Evolutionary conservation across 805 yeast species (phyloP).

Genomic region (Yarrowia hollandica): DNA sequence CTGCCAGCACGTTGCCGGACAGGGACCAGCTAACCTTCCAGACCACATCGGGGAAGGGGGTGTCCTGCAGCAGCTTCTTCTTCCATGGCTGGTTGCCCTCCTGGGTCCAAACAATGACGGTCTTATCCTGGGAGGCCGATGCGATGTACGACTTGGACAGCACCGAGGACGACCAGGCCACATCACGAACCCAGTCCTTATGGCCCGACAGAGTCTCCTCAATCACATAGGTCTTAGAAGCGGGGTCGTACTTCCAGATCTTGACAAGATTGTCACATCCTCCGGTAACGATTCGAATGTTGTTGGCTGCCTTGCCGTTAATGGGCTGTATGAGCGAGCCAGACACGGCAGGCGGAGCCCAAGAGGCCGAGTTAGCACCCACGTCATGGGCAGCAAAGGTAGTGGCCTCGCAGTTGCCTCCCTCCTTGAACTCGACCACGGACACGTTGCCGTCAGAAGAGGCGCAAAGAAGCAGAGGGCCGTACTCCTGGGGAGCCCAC

Average conservation of each 20-base stretch:
- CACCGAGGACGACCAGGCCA: conserved; percentile 95
- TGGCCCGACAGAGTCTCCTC: conserved; percentile 87
- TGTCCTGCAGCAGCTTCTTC: conserved; percentile 68
- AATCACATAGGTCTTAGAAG: conserved; percentile 59
- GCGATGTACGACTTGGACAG: conserved; percentile 88
- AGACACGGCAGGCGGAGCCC: conserved; percentile 48
- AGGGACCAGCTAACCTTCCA: conserved; percentile 99
- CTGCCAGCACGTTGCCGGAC: conserved; percentile 92
- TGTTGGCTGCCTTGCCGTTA: conserved; percentile 33
- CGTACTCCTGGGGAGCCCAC: conserved; percentile 98
- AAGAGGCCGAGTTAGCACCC: conserved; percentile 91
- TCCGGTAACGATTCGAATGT: conserved; percentile 77
- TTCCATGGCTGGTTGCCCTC: conserved; percentile 73
- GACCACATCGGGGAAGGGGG: conserved; percentile 91
- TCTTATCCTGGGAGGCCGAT: conserved; percentile 93
- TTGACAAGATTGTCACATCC: conserved; percentile 94
- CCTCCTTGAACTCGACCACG: conserved; percentile 86
- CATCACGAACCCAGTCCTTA: conserved; percentile 98
- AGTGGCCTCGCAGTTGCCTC: conserved; percentile 60
- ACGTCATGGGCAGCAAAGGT: conserved; percentile 81
- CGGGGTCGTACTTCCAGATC: conserved; percentile 73
- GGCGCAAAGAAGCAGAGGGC: conserved; percentile 85
- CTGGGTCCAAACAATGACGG: conserved; percentile 94
- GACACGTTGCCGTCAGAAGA: conserved; percentile 93
- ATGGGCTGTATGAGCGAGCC: conserved; percentile 39